Evolutionary conservation across 2,329 filamentous ascomycete genomes (phyloP), one percentile per base, ranked within the genome.

Genomic region (Pestalotiopsis fici): DNA sequence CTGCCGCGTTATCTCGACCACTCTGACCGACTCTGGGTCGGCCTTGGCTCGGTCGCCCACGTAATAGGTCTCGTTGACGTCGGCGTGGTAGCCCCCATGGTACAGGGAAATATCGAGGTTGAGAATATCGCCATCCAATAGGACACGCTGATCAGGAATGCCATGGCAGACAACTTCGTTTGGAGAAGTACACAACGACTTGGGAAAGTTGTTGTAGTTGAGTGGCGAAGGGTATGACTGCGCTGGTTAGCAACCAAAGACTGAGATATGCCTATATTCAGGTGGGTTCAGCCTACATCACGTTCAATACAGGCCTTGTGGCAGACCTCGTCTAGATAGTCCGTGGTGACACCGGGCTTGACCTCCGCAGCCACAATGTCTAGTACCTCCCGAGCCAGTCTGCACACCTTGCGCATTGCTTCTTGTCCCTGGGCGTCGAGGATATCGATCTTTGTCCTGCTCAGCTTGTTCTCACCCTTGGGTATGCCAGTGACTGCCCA

Each of bases 131-230:
- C 95, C 95, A 72, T 98, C 94, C 70, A 93, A 81, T 1, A 98
- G 86, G 6, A 92, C 85, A 65, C 95, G 89, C 78, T 96, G 90
- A 76, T 98, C 95, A 15, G 95, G 95, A 71, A 98, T 98, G 65
- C 95, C 95, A 84, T 98, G 95, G 83, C 95, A 98, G 78, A 98
- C 97, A 71, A 97, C 92, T 82, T 98, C 95, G 84, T 98, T 98
- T 57, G 92, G 82, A 2, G 94, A 97, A 3, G 95, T 98, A 82
- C 95, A 98, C 67, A 97, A 92, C 0, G 95, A 98, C 83, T 98
- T 98, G 71, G 95, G 95, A 82, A 98, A 98, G 79, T 94, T 86
- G 83, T 92, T 91, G 82, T 98, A 98, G 83, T 97, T 97, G 43
- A 97, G 84, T 1, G 94, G 93, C 0, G 95, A 97, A 0, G 94